Percentiles rank a stretch among this genome's conserved stretches.
Evolutionary conservation across 768 basidiomycete genomes (phyloP).

Genomic region (Paxillus rubicundulus): DNA sequence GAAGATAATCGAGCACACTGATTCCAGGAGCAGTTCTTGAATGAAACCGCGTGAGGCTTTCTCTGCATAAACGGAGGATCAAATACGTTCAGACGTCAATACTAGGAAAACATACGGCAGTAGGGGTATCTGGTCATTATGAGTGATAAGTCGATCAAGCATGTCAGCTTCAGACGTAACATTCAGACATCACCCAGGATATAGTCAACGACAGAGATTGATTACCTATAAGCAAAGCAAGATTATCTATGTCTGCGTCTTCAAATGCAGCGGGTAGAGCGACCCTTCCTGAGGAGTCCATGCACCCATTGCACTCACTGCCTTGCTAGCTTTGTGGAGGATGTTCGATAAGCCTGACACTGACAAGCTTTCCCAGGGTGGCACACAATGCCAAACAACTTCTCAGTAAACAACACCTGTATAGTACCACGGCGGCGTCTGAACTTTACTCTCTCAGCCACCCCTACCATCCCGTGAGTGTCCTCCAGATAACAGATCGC

Average conservation of each 20-base stretch:
- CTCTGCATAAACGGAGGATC: constrained; percentile 44
- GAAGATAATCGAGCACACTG: constrained; percentile 86
- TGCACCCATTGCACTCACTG: constrained; percentile 69
- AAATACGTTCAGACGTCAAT: constrained; percentile 13
- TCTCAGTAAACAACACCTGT: constrained; percentile 38
- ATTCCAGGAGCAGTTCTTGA: constrained; percentile 89
- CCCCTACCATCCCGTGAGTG: constrained; percentile 6
- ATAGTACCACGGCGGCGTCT: constrained; percentile 52
- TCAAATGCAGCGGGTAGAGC: constrained; percentile 83
- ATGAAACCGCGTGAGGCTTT: constrained; percentile 94
- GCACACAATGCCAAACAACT: constrained; percentile 39
- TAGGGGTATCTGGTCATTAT: constrained; percentile 95
- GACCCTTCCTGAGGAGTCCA: constrained; percentile 73
- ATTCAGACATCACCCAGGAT: constrained; percentile 17
- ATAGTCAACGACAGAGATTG: constrained; percentile 23
- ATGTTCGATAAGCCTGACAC: not conserved
- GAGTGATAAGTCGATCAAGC: constrained; percentile 89
- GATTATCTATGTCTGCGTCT: constrained; percentile 75
- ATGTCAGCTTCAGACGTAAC: constrained; percentile 70
- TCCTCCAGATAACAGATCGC: constrained; percentile 18
- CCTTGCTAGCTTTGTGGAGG: constrained; percentile 27
- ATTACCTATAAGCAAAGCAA: constrained; percentile 87
- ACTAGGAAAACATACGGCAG: constrained; percentile 58
- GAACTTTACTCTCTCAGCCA: constrained; percentile 50
- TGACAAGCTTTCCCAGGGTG: constrained; percentile 2